Evolutionary conservation across 2,329 filamentous ascomycete genomes (phyloP).

Genomic region (Claviceps cyperi): DNA sequence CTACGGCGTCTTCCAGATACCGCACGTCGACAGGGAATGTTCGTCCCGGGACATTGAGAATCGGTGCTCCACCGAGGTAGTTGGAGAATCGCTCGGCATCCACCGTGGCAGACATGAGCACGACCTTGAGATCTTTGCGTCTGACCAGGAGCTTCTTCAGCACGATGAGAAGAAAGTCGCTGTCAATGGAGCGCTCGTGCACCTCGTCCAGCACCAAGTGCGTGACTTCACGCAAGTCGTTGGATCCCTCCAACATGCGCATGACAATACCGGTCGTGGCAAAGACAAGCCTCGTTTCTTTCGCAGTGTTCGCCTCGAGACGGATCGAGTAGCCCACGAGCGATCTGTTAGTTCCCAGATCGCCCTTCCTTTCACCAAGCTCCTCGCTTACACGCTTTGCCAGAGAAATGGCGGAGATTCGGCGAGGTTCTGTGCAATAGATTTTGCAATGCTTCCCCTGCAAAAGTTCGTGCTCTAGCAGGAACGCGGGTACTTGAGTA

Average conservation of each 20-base stretch:
- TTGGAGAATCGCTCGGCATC: constrained; percentile 82
- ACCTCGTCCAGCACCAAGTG: constrained; percentile 96
- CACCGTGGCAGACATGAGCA: constrained; percentile 96
- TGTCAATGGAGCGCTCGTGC: constrained; percentile 91
- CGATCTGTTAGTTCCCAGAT: constrained; percentile 69
- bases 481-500: constrained; percentile 89
- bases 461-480: constrained; percentile 76
- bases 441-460: constrained; percentile 76
- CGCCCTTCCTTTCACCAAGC: constrained; percentile 68
- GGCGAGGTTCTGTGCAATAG: constrained; percentile 86
- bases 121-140: constrained; percentile 73
- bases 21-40: constrained; percentile 84
- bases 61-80: constrained; percentile 73
- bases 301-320: constrained; percentile 72
- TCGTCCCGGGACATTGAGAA: constrained; percentile 80
- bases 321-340: constrained; percentile 91
- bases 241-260: constrained; percentile 85
- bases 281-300: constrained; percentile 74
- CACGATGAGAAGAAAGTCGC: constrained; percentile 88
- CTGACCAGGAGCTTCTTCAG: constrained; percentile 66
- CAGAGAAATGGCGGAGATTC: constrained; percentile 91
- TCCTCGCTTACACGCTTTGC: constrained; percentile 90
- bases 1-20: constrained; percentile 85
- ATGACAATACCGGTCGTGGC: constrained; percentile 91
- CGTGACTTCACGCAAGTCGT: constrained; percentile 76